Base-by-base conservation (phyloP, 345 rosid genomes). In the Lepidium sativum region DNA sequence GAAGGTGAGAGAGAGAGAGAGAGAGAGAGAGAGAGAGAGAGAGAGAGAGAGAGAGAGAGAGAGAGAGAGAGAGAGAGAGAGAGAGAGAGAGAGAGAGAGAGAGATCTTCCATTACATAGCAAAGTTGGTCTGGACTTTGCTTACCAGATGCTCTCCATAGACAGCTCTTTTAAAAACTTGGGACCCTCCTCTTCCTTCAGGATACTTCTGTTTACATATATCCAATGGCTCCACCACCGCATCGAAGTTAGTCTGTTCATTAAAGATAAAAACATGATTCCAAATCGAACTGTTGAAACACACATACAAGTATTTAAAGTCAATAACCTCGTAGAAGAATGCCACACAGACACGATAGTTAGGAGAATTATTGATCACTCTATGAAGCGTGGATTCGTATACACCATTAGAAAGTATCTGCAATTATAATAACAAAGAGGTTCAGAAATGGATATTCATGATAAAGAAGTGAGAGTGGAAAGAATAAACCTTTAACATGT, bases 321-420 rank as follows among this genome's bases (percentile, higher is more conserved):
- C 18, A 38, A 53, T 47, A n/a, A 88, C 98, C 98, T 92, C 96
- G 4, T 83, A 83, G 65, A 92, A 87, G 63, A 76, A 89, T 20
- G 96, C 97, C 0, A 89, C 70, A 34, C 81, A 84, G 17, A 87
- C 86, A 0, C 91, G 80, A 68, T 84, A 87, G 57, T 38, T 75
- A 2, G 84, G 77, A 37, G 84, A 81, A 49, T 12, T 76, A 67
- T 92, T 92, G 67, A 83, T 76, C 41, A 92, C 86, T 69, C 76
- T 83, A 60, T 89, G 94, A 32, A 89, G 72, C 13, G 97, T 89
- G 58, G 96, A 86, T 27, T 92, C 91, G 0, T 89, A 92, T 37
- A 87, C 40, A 33, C 97, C 96, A n/a, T 87, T 89, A 39, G 96
- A 79, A 67, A 63, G 81, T 70, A 92, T 83, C 97, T 89, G 81